Conservation (phyloP, 768 basidiomycete species). For the Termitomyces sp. region DNA sequence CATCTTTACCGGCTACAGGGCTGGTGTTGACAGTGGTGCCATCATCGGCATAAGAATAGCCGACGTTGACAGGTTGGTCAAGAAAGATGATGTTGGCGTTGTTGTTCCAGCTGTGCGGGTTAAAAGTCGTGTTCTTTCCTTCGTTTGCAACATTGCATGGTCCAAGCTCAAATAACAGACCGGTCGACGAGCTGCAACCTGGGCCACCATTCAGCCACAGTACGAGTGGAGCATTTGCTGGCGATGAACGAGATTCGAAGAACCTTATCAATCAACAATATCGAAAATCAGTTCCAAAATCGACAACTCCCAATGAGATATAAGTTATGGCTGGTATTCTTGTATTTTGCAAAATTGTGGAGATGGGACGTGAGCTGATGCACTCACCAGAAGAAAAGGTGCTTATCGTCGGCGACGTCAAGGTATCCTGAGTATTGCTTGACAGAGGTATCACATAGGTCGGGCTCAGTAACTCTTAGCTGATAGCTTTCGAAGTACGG, state of each 20-base stretch:
- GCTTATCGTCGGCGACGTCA: constrained; percentile 72
- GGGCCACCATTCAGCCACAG: constrained; percentile 89
- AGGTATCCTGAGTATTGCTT: constrained; percentile 82
- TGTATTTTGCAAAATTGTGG: not conserved
- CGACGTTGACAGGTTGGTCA: constrained; percentile 83
- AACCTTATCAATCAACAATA: constrained; percentile 49
- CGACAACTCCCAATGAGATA: not conserved
- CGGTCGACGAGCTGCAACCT: constrained; percentile 70
- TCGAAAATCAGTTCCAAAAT: too few relatives aligned
- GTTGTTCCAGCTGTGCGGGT: constrained; percentile 83
- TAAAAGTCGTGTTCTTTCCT: constrained; percentile 64
- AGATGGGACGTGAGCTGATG: not conserved
- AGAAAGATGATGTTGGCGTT: constrained; percentile 76
- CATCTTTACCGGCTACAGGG: constrained; percentile 85
- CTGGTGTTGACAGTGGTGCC: constrained; percentile 71
- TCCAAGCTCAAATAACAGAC: constrained; percentile 88
- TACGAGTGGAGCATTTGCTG: constrained; percentile 74
- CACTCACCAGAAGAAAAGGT: constrained; percentile 82
- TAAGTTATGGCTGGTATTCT: not conserved
- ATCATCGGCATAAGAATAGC: constrained; percentile 80
- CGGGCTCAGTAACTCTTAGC: constrained; percentile 60
- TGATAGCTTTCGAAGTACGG: constrained; percentile 42
- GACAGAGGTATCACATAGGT: constrained; percentile 74
- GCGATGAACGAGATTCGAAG: constrained; percentile 78
- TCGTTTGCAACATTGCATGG: constrained; percentile 73